These are phyloP conservation scores for Aspergillus egyptiacus DNA, from an alignment of 495 filamentous ascomycete genomes.

Conservation along the genomic window DNA sequence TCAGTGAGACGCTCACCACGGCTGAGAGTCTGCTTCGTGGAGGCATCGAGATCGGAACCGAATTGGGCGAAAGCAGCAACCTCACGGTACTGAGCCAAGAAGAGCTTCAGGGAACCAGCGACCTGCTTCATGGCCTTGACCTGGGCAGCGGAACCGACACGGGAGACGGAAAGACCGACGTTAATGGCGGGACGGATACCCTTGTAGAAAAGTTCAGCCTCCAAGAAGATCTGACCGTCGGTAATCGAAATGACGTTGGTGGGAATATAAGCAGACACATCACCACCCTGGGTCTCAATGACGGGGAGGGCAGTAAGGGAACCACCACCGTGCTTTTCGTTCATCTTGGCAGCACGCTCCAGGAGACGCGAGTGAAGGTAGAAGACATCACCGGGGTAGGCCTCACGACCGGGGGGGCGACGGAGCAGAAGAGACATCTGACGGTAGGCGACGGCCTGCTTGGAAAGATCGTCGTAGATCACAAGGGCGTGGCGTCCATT, in stretches of 20 bases:
- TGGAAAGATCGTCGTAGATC: conserved; percentile 94
- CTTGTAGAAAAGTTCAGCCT: conserved; percentile 99
- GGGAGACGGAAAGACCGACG: conserved; percentile 99
- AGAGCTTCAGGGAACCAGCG: conserved; percentile 98
- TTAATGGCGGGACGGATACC: conserved; percentile 99
- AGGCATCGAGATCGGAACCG: conserved; percentile 98
- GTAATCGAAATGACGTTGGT: conserved; percentile 99
- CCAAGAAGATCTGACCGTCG: conserved; percentile 99
- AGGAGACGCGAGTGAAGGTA: conserved; percentile 99
- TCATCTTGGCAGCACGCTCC: conserved; percentile 99
- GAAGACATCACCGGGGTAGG: conserved; percentile 99
- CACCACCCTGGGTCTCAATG: conserved; percentile 99
- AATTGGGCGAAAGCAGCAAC: conserved; percentile 99
- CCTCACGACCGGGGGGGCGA: conserved; percentile 99
- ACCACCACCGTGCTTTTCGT: conserved; percentile 89
- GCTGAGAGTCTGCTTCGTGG: conserved; percentile 96
- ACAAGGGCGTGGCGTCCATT: conserved; percentile 88
- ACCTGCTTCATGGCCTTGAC: conserved; percentile 99
- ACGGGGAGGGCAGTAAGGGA: conserved; percentile 96
- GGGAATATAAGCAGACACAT: conserved; percentile 99
- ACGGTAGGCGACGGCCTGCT: conserved; percentile 99
- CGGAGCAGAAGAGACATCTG: conserved; percentile 99
- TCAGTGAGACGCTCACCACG: conserved; percentile 99
- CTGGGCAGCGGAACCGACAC: conserved; percentile 99
- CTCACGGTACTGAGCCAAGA: conserved; percentile 99